These are phyloP conservation scores for Claviceps digitariae DNA, from an alignment of 2,329 filamentous ascomycete genomes.

Conservation along the genomic window DNA sequence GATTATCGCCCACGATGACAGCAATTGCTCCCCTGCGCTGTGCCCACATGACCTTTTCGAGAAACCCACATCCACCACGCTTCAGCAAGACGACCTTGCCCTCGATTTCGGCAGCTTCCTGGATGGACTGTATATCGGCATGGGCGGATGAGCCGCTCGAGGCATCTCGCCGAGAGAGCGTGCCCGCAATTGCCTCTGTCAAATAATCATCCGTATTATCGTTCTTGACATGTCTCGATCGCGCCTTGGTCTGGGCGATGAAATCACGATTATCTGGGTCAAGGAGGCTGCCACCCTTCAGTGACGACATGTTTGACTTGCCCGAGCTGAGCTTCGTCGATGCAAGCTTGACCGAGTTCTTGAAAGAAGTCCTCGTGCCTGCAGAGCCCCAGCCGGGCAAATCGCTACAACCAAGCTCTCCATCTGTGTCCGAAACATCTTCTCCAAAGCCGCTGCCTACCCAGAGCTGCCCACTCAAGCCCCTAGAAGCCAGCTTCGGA, in stretches of 20 bases:
- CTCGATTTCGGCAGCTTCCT: slow-evolving; percentile 82
- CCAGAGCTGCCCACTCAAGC: slow-evolving; percentile 83
- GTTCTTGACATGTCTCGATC: slow-evolving; percentile 23
- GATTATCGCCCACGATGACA: slow-evolving; percentile 87
- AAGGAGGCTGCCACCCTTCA: slow-evolving; percentile 11
- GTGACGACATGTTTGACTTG: slow-evolving; percentile 8
- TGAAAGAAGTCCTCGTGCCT: slow-evolving; percentile 31
- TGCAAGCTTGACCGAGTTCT: slow-evolving; percentile 22
- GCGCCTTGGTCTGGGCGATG: slow-evolving; percentile 6
- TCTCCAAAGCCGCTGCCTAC: slow-evolving; percentile 85
- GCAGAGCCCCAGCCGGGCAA: slow-evolving; percentile 73
- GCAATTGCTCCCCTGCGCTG: slow-evolving; percentile 81
- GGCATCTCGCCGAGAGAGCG: slow-evolving; percentile 21
- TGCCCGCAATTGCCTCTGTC: slow-evolving; percentile 36
- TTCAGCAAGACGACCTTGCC: slow-evolving; percentile 88
- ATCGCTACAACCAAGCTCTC: slow-evolving; percentile 90
- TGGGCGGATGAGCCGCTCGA: slow-evolving; percentile 36
- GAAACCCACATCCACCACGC: slow-evolving; percentile 85
- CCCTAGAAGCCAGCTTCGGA: slow-evolving; percentile 57
- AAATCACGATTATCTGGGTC: slow-evolving; percentile 16
- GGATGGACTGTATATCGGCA: slow-evolving; percentile 81
- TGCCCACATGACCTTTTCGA: slow-evolving; percentile 96
- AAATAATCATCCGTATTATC: slow-evolving; percentile 82
- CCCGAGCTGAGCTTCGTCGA: slow-evolving; percentile 10
- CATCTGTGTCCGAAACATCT: slow-evolving; percentile 56